Evolutionary conservation across 768 basidiomycete genomes (phyloP).

Genomic region (Russula dissimulans): DNA sequence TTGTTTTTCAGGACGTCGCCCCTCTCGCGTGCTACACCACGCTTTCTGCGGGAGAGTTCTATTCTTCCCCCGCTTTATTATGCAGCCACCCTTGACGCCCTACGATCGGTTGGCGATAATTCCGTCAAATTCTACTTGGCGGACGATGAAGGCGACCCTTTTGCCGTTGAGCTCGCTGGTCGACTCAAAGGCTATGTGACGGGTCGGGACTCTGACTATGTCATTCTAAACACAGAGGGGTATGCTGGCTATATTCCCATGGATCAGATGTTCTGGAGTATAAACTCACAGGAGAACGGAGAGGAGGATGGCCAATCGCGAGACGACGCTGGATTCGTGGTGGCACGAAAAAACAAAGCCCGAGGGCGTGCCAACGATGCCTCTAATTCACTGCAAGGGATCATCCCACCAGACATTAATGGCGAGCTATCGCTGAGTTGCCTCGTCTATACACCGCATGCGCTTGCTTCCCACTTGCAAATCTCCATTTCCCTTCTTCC

Average conservation of each 20-base stretch:
- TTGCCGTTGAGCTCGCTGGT: constrained; percentile 75
- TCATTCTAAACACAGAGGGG: constrained; percentile 64
- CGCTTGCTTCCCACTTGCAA: constrained; percentile 54
- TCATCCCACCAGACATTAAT: constrained; percentile 42
- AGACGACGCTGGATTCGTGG: constrained; percentile 49
- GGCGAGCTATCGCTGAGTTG: constrained; percentile 43
- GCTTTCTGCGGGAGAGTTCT: constrained; percentile 64
- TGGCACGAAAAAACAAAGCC: constrained; percentile 44
- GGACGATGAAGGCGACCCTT: constrained; percentile 77
- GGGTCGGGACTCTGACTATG: constrained; percentile 77
- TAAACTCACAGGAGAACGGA: constrained; percentile 24
- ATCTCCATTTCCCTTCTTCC: constrained; percentile 67
- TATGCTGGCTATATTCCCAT: constrained; percentile 74
- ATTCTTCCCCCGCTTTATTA: constrained; percentile 66
- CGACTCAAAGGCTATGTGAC: constrained; percentile 64
- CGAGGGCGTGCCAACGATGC: constrained; percentile 33
- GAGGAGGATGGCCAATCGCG: constrained; percentile 23
- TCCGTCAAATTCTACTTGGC: constrained; percentile 57
- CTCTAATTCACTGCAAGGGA: constrained; percentile 22
- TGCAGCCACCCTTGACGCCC: constrained; percentile 46
- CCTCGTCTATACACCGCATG: constrained; percentile 49
- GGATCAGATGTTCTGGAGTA: constrained; percentile 64
- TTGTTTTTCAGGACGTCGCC: constrained; percentile 78
- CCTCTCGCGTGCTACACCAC: constrained; percentile 48
- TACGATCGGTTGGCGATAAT: constrained; percentile 28